Base-by-base conservation (phyloP, 31 red algal species). In the Endocladia muricata region DNA sequence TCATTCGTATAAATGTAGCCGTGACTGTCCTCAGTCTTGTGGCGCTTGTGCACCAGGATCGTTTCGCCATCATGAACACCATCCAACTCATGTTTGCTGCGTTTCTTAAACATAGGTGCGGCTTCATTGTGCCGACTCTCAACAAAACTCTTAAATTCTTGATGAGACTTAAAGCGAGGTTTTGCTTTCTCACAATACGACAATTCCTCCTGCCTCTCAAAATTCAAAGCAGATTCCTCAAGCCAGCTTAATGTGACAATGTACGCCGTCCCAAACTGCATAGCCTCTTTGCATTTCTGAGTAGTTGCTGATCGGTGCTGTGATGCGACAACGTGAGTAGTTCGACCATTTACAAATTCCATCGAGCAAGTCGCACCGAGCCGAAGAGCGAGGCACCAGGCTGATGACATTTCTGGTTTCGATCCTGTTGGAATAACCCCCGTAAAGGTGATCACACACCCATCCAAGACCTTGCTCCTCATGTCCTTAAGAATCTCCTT, bases 391-490 rank as follows among this genome's bases (percentile, higher is more conserved):
- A 90, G 78, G 39, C 64, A 63, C 86, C 86, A 90, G 3, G 62
- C 34, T 54, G 70, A 48, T 36, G 59, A 41, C 1, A 2, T 54
- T 36, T 76, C 77, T 1, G 78, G 86, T 7, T 77, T 61, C 21
- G 51, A 41, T 23, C 63, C 61, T 9, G 42, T 70, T 19, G 89
- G 88, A 35, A 93, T 84, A 9, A 98, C 56, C 19, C 96, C 96
- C 7, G 92, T 93, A 60, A 98, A 95, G 28, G 87, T 81, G 36
- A 98, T 21, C 0, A 85, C 55, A 66, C 92, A 95, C 15, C 88
- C 93, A 35, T 31, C 48, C 57, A 98, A 80, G 2, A 95, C 88
- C 2, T 73, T n/a, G 31, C 81, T 56, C 31, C 96, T 82, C 51
- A 92, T 48, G 7, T 51, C 3, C 13, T 59, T 39, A 9, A 98